Evolutionary conservation across 2,329 filamentous ascomycete genomes (phyloP), one percentile per base, ranked within the genome.

Genomic region (Conoideocrella luteorostrata): DNA sequence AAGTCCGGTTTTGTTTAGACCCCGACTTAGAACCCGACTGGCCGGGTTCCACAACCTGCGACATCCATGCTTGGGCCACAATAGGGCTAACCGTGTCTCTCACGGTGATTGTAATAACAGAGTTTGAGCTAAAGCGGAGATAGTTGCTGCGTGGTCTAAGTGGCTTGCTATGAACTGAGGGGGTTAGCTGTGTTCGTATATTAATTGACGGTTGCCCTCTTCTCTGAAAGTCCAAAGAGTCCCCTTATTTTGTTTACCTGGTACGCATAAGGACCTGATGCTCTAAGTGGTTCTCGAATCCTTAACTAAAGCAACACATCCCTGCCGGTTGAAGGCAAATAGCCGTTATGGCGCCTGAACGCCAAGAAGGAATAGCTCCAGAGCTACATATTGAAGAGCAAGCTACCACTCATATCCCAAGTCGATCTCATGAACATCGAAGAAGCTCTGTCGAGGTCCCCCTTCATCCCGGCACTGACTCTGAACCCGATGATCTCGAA

Each of bases 401-500:
- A 15, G 20, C 32, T n/a, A 9, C 15, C 13, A 17, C 20, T n/a
- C 7, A 36, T 9, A 13, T 15, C 12, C 45, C 17, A 40, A 15
- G 12, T 24, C 13, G 20, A n/a, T n/a, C 17, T 17, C 36, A n/a
- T 10, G 21, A 33, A 32, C 32, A 36, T 26, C 15, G 36, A n/a
- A 30, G 29, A 43, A 7, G 23, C 11, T 45, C 43, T 7, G 20
- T 42, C 18, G 34, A 47, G 13, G 23, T 2, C 12, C 33, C 38
- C 18, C 21, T 13, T 15, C n/a, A 33, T 9, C 39, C 38, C 5
- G n/a, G 28, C 11, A n/a, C 11, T 5, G 45, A 39, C 17, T 26
- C 22, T 4, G 37, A 42, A 3, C 23, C 37, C 11, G 40, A 46
- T 11, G 13, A 43, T 17, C 28, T 37, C 29, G 45, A 46, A 20